Base-by-base conservation (phyloP, 805 yeast genomes). In the Candida oleophila region DNA sequence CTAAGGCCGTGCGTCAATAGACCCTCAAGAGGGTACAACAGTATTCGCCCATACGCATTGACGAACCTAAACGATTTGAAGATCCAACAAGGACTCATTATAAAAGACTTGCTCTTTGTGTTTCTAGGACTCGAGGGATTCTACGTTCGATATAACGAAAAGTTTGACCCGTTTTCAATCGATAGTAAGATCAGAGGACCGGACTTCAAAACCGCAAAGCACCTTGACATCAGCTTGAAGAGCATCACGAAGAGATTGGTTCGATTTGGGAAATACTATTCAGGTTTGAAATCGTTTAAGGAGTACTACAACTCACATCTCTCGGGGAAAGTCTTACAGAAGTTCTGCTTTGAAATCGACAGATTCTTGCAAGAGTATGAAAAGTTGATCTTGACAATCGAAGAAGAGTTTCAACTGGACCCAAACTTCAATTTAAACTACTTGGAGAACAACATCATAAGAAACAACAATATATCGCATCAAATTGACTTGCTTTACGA, bases 121-220 rank as follows among this genome's bases (percentile, higher is more conserved):
- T 61, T 94, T 12, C 54, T 82, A 28, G 95, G 95, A 0, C 64
- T 76, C 22, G 96, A 90, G 61, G 97, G 97, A 0, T 72, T 74
- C 18, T 89, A 86, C 57, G 80, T 92, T 32, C 70, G 90, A 38
- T 89, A 77, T 59, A 76, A 83, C 28, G 85, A 81, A 38, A 70
- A 74, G 18, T 88, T 79, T 57, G 79, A 81, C 55, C 82, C 83
- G 0, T 48, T 50, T 0, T 59, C 65, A 30, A 43, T 56, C 8
- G 68, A 65, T 12, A 70, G 75, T 30, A 61, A 77, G 38, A 64
- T 85, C 3, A 61, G 61, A 12, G 96, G 95, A 0, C 95, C 96
- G 1, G 92, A 85, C 49, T 90, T 77, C 63, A 76, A 81, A 50
- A 77, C 89, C 21, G 83, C 87, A 37, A 85, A 81, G 53, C 81